Percentiles rank a stretch among this genome's conserved stretches.
These are phyloP conservation scores for Craspedostauros australis DNA, from an alignment of 108 stramenopile species.

Conservation along the genomic window DNA sequence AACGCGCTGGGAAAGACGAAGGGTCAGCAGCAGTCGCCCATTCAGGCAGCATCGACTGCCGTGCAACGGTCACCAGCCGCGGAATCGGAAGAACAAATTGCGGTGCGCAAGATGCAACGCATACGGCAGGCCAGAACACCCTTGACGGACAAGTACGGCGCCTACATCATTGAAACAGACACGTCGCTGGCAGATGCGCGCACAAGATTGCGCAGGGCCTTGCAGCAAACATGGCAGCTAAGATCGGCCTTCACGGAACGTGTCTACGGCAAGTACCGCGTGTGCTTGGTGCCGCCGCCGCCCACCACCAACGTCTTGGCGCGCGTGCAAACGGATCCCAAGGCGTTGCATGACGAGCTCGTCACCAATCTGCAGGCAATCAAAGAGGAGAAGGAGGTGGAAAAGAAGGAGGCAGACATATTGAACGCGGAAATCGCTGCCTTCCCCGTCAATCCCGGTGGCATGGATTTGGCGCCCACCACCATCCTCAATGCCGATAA, in stretches of 20 bases:
- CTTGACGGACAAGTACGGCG: constrained; percentile 35
- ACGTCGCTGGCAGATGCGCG: constrained; percentile 57
- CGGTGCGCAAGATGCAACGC: background rate
- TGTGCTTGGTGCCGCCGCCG: constrained; percentile 48
- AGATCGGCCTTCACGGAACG: constrained; percentile 67
- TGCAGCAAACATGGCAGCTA: constrained; percentile 65
- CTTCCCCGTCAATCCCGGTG: background rate
- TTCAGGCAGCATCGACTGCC: background rate
- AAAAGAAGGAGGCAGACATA: constrained; percentile 52
- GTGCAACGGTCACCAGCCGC: background rate
- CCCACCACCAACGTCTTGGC: constrained; percentile 12
- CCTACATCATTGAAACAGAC: constrained; percentile 55
- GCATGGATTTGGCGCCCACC: too few species aligned
- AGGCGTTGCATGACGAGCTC: constrained; percentile 8
- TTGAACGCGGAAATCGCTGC: constrained; percentile 21
- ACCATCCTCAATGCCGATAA: constrained; percentile 30
- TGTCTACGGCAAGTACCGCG: constrained; percentile 67
- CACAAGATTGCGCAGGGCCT: constrained; percentile 46
- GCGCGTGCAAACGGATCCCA: constrained; percentile 39
- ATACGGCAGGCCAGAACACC: constrained; percentile 11
- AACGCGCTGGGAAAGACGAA: background rate
- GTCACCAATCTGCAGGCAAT: constrained; percentile 14
- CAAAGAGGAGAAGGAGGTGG: constrained; percentile 52
- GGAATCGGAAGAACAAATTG: background rate
- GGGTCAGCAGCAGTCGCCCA: background rate